Evolutionary conservation across 202 grass and related monocot species (phyloP), one percentile per base, ranked within the genome.

Genomic region (Tripidium arundinaceum): DNA sequence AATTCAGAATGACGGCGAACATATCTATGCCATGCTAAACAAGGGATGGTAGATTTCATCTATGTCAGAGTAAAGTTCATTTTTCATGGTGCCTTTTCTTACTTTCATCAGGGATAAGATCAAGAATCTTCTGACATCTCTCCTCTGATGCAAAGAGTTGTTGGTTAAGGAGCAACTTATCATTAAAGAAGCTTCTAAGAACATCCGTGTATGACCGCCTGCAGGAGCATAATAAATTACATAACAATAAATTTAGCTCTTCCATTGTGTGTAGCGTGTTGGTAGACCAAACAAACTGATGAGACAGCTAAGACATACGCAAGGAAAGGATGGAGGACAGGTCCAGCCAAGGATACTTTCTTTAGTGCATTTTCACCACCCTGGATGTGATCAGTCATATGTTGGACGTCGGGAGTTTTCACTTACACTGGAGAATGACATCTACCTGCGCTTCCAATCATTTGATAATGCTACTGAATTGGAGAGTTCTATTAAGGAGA

Each of bases 121-220:
- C 85, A 84, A 96, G 85, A 76, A 96, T 90, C 62, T 92, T 96
- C 55, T 85, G 83, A 78, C 60, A 92, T 81, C 85, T 92, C 60
- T 90, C 93, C 78, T 89, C 87, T 59, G 81, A 90, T 76, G 86
- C 78, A 69, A 94, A 84, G 36, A 98, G 76, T 42, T 98, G 87
- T 74, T 98, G 92, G 62, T 54, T 87, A 60, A 50, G 36, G 74
- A 98, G 78, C 47, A 92, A 52, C 75, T 78, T 98, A 19, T 89
- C 91, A 74, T 94, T 87, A 16, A 98, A 98, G 70, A 90, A 94
- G 75, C 38, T 43, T 87, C 86, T 92, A 14, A 98, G 73, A 81
- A 94, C 90, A 84, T 98, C 88, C 7, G 76, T 98, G 55, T 98
- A 98, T 34, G 94, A 88, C 79, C 92, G 85, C 74, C 92, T 98